Conservation (phyloP, 2,329 filamentous ascomycete genomes). For the Furcasterigmium furcatum region DNA sequence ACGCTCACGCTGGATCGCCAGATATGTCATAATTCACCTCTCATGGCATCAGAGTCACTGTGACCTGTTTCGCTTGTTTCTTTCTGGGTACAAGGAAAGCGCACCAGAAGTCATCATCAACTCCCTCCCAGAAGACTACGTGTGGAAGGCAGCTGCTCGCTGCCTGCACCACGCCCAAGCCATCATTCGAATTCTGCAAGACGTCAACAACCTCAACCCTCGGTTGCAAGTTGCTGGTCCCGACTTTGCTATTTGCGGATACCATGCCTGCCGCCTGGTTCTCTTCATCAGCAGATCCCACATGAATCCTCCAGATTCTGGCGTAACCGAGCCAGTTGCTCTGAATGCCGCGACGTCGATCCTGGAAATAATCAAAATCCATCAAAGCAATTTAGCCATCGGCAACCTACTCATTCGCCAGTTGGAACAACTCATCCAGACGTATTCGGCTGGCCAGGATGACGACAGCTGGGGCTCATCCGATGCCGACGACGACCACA, state of each 20-base stretch:
- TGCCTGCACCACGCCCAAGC: slow-evolving; percentile 30
- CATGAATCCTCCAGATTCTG: slow-evolving; percentile 17
- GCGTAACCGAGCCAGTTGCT: background rate
- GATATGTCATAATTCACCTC: slow-evolving; percentile 11
- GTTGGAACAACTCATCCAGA: background rate
- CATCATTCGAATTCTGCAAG: slow-evolving; percentile 11
- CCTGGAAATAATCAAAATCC: background rate
- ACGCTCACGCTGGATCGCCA: slow-evolving; percentile 12
- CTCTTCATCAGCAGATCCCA: slow-evolving; percentile 21
- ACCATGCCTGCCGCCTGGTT: slow-evolving; percentile 32
- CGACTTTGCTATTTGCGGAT: slow-evolving; percentile 36
- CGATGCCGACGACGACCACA: slow-evolving; percentile 13
- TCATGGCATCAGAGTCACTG: slow-evolving; percentile 37
- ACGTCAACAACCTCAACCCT: slow-evolving; percentile 22
- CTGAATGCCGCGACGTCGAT: background rate
- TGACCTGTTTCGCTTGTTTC: slow-evolving; percentile 37
- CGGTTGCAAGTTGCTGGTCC: slow-evolving; percentile 24
- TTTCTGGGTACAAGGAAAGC: slow-evolving; percentile 34
- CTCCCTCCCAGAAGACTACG: slow-evolving; percentile 20
- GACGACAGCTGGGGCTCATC: background rate
- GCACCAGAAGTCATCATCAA: slow-evolving; percentile 19
- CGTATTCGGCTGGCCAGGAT: background rate
- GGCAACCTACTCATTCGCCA: background rate
- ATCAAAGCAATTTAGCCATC: background rate
- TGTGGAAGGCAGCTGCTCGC: slow-evolving; percentile 21